Conservation (phyloP, 2,329 filamentous ascomycete species). For the Plenodomus lindquistii region DNA sequence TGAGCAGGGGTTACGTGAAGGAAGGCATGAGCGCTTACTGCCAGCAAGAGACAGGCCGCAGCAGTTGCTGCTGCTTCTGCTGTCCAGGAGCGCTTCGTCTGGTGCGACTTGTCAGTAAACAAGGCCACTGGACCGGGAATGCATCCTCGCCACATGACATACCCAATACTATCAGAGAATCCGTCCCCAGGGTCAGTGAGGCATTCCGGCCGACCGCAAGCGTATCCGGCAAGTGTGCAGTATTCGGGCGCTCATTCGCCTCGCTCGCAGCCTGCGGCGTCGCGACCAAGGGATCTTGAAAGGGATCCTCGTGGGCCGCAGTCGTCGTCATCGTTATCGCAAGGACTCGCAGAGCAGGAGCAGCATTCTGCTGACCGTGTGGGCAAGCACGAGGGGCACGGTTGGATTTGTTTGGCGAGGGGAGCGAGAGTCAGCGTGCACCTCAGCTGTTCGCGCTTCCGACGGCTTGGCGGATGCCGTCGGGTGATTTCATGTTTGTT, state of each 20-base stretch:
- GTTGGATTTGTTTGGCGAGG: background rate
- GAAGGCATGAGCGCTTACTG: slow-evolving; percentile 41
- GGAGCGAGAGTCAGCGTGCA: background rate
- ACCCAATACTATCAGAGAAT: slow-evolving; percentile 65
- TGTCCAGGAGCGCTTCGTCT: slow-evolving; percentile 60
- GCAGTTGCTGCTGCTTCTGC: slow-evolving; percentile 55
- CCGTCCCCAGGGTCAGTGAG: slow-evolving; percentile 63
- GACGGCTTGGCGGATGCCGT: background rate
- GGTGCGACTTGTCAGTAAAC: slow-evolving; percentile 4
- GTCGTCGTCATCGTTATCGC: slow-evolving; percentile 29
- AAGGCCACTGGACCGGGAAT: background rate
- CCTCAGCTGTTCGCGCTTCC: background rate
- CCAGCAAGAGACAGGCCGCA: slow-evolving; percentile 58
- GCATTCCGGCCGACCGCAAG: slow-evolving; percentile 61
- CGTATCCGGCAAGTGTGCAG: slow-evolving; percentile 41
- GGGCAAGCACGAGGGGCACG: background rate
- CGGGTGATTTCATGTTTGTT: too few species aligned
- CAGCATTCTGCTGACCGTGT: slow-evolving; percentile 6
- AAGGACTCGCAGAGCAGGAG: slow-evolving; percentile 2
- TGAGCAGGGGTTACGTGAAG: slow-evolving; percentile 6
- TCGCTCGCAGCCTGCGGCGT: slow-evolving; percentile 7
- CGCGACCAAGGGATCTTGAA: slow-evolving; percentile 34
- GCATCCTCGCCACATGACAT: slow-evolving; percentile 27
- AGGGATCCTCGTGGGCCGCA: slow-evolving; percentile 29
- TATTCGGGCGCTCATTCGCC: slow-evolving; percentile 1